Evolutionary conservation across 2,329 filamentous ascomycete genomes (phyloP).

Genomic region (Calonectria naviculata): DNA sequence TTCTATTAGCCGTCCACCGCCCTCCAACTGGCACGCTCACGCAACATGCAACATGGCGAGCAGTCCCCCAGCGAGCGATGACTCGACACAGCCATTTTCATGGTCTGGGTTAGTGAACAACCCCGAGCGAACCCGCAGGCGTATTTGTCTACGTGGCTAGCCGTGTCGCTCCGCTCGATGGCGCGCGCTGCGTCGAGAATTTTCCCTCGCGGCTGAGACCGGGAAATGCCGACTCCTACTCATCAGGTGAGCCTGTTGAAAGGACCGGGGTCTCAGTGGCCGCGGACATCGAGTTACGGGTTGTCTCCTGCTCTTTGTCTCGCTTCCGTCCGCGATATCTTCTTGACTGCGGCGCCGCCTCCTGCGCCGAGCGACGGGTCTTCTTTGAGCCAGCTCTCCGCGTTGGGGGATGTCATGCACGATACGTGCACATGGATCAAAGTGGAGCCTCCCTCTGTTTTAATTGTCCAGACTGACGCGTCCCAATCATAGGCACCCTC

Average conservation of each 20-base stretch:
- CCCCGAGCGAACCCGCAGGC: background rate
- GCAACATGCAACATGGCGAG: background rate
- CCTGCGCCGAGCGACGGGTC: conserved; percentile 10
- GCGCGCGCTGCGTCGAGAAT: background rate
- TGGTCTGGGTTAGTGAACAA: conserved; percentile 12
- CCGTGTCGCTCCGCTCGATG: conserved; percentile 8
- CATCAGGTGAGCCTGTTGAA: conserved; percentile 10
- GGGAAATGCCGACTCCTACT: conserved; percentile 15
- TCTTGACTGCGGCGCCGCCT: background rate
- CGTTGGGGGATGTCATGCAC: no score
- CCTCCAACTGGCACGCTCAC: background rate
- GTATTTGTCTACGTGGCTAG: background rate
- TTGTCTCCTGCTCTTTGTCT: conserved; percentile 11
- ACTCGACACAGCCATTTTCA: conserved; percentile 15
- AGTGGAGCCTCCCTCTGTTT: no score
- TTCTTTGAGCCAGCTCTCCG: background rate
- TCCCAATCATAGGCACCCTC: no score
- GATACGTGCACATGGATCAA: no score
- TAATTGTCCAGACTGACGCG: no score
- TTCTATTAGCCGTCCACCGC: background rate
- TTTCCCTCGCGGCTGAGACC: conserved; percentile 4
- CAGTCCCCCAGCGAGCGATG: background rate
- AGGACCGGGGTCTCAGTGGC: conserved; percentile 16
- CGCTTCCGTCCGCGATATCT: conserved; percentile 8
- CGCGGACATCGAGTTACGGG: conserved; percentile 4